Evolutionary conservation across 768 basidiomycete species (phyloP), one percentile per base, ranked within the genome.

Genomic region (Filobasidium wieringae): DNA sequence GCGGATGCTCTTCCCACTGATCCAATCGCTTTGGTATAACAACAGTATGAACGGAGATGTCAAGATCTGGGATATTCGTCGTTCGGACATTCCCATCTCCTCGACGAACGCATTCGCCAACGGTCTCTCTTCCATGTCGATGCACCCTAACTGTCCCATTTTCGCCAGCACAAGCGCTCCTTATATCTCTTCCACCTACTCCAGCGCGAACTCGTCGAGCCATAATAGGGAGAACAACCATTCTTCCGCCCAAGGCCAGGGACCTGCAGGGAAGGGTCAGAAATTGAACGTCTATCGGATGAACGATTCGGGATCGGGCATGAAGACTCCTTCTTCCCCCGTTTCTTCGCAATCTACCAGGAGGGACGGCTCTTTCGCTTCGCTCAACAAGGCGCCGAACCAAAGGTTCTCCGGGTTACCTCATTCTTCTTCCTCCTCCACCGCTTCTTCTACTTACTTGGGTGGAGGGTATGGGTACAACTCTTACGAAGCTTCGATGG

Each of bases 21-120:
- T 6, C 19, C 15, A 56, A 15, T 2, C 53, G 26, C 60, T 53
- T 12, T 30, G 19, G 30, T 61, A 56, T 54, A 9, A 37, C 41
- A 37, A 15, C 64, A 96, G 95, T 66, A 73, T 88, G 70, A 86
- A 88, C 66, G 95, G 95, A 0, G 83, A 87, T 65, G 85, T 95
- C 39, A 86, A 86, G 66, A 74, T 97, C 8, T 97, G 91, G 85
- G 95, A 99, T 73, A 76, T 87, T 30, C 83, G 95, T 55, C 79
- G 80, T 4, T 69, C 77, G 2, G 81, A 85, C 41, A 73, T 72
- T 30, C 79, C 87, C 5, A 68, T 81, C 12, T 77, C 81, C 50
- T 79, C 80, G 36, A 83, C 86, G 79, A 79, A 84, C 36, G 70
- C 82, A 24, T 81, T 85, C 63, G 80, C 81, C 1, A 74, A 82